Evolutionary conservation across 1,284 basidiomycete species (phyloP), one percentile per base, ranked within the genome.

Genomic region (Takashimella tepidaria): DNA sequence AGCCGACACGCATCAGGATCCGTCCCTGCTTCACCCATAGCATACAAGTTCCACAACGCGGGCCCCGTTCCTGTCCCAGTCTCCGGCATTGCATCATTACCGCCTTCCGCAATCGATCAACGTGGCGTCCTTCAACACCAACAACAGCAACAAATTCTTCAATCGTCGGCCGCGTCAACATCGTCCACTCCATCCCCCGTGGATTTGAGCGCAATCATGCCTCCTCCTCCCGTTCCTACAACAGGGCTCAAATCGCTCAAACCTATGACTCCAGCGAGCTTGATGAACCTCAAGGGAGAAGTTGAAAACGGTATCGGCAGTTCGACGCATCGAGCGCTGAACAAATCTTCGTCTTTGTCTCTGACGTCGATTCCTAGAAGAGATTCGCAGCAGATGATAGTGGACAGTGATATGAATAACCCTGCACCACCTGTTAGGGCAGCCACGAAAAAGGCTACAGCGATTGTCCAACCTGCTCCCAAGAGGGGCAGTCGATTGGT

Each of bases 251-350:
- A 68, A 40, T 72, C 79, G 22, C 77, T 90, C 45, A 82, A 82
- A 10, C 90, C 89, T 4, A 88, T 89, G 50, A 93, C 90, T 0
- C 89, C 90, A 0, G 86, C 88, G 0, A 87, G 82, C 57, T 84
- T 92, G 63, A 88, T 93, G 87, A 91, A 91, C 58, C 79, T 93
- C 16, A 75, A 59, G 26, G 58, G 53, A 12, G 53, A 56, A 40
- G n/a, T n/a, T n/a, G n/a, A n/a, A n/a, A n/a, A 47, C 20, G 4
- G 49, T 46, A 31, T 19, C 47, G 19, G 12, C 10, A 22, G 47
- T 11, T 37, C 27, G 37, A 41, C 25, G n/a, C n/a, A n/a, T n/a
- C n/a, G n/a, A n/a, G 31, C 49, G 21, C 47, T 44, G 22, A 41
- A 8, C 47, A 50, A 21, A 27, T 11, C 4, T 27, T 20, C 26